Percentiles rank a stretch among this genome's conserved stretches.
These are phyloP conservation scores for Aristolochia fimbriata DNA, from an alignment of 164 flowering plant species.

Conservation along the genomic window DNA sequence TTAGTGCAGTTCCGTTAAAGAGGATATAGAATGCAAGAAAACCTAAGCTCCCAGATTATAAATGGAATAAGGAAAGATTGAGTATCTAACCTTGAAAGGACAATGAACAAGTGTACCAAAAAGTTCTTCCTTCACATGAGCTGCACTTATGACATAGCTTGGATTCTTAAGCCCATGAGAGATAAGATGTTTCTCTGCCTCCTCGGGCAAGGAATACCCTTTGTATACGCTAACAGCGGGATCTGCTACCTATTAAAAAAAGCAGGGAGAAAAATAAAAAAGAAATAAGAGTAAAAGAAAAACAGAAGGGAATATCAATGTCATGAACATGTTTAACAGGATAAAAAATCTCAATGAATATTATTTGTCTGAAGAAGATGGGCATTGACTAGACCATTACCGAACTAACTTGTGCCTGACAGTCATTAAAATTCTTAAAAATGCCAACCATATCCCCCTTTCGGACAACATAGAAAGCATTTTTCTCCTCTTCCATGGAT, in stretches of 20 bases:
- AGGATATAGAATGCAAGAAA: background rate
- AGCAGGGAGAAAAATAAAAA: slow-evolving; percentile 2
- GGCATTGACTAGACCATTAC: background rate
- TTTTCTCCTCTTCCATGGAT: slow-evolving; percentile 43
- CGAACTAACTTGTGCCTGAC: slow-evolving; percentile 77
- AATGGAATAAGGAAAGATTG: background rate
- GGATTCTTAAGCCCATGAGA: slow-evolving; percentile 72
- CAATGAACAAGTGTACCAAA: slow-evolving; percentile 66
- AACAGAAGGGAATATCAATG: background rate
- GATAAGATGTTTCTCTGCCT: slow-evolving; percentile 54
- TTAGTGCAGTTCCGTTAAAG: too few species aligned
- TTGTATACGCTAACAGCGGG: slow-evolving; percentile 81
- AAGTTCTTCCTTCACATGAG: slow-evolving; percentile 51
- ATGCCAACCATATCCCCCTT: slow-evolving; percentile 87
- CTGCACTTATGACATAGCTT: slow-evolving; percentile 51
- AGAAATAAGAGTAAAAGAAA: background rate
- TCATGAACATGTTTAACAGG: background rate
- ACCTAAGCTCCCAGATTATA: background rate
- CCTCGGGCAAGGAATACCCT: slow-evolving; percentile 56
- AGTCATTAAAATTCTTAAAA: slow-evolving; percentile 60
- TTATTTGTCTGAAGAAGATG: background rate
- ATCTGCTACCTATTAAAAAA: slow-evolving; percentile 47
- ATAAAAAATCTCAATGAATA: background rate
- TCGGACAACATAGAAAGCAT: slow-evolving; percentile 73
- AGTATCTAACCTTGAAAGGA: slow-evolving; percentile 46